Base-by-base conservation (phyloP, 1,284 basidiomycete genomes). In the Ustilago sp. region DNA sequence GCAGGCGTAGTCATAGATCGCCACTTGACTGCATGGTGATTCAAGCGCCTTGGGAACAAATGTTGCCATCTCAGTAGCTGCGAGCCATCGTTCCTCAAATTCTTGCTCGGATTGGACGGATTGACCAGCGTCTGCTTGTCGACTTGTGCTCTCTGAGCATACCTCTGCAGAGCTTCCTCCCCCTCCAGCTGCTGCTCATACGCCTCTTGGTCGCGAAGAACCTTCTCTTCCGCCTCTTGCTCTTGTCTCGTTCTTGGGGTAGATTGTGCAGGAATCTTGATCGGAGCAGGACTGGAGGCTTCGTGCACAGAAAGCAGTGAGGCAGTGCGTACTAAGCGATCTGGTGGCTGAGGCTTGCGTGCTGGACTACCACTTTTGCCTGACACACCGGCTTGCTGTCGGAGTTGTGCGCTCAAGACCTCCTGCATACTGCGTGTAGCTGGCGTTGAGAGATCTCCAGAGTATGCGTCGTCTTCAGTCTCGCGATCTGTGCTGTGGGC, bases 1-100 rank as follows among this genome's bases (percentile, higher is more conserved):
- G 87, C 87, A 6, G 86, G 86, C 12, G 83, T 85, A 1, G 87
- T 86, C 86, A 95, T 91, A 15, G 92, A 92, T 72, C 91, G 91
- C 96, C 96, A 99, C 84, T 98, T 98, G 87, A 96, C 91, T 36
- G 94, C 91, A 80, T 95, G 92, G 82, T 93, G 93, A 82, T 90
- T 91, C n/a, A 90, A 86, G 4, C 91, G 90, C 8, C 89, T 89
- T 0, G 94, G 92, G 81, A 93, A 92, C 63, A 93, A 89, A 83
- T 97, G 94, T 82, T 96, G 92, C 94, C 95, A 86, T 47, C 83
- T 76, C 23, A 83, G 73, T 17, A 85, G 59, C 63, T 84, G 74
- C 35, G 69, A 72, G 3, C 68, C 61, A 45, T 43, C 56, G 43
- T 64, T 68, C 39, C 65, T 56, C 32, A 77, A 55, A 23, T 75